These are phyloP conservation scores for Multifurca ochricompacta DNA, from an alignment of 768 basidiomycete species.

Conservation along the genomic window DNA sequence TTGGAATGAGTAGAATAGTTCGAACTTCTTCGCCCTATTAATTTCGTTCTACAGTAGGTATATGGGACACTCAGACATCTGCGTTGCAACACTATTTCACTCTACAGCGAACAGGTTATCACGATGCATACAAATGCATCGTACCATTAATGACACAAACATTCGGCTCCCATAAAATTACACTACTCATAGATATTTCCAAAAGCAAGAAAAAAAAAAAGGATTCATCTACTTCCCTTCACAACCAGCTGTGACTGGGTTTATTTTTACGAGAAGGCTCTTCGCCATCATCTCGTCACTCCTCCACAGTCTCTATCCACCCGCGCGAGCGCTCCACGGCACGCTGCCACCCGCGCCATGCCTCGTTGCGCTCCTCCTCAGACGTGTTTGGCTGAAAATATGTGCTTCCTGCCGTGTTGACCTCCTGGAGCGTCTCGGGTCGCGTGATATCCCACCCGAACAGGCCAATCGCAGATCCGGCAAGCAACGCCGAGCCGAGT, in stretches of 20 bases:
- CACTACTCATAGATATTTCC: too few species aligned
- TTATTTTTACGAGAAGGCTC: not conserved
- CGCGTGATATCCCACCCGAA: constrained; percentile 88
- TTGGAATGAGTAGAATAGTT: too few species aligned
- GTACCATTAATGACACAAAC: too few species aligned
- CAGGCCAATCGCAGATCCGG: constrained; percentile 77
- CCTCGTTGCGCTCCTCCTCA: constrained; percentile 48
- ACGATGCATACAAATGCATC: too few species aligned
- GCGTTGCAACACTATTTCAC: too few species aligned
- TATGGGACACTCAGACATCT: too few species aligned
- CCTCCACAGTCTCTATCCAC: constrained; percentile 60
- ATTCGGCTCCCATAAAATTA: too few species aligned
- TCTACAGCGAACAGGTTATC: too few species aligned
- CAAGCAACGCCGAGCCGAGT: constrained; percentile 88
- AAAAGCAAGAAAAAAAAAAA: too few species aligned
- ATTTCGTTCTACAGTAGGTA: too few species aligned
- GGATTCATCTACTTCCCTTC: too few species aligned
- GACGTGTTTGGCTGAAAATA: constrained; percentile 55
- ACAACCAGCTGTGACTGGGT: not conserved
- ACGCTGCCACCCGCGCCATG: constrained; percentile 78
- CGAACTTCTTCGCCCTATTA: too few species aligned
- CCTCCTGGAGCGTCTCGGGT: constrained; percentile 75
- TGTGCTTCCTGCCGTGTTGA: constrained; percentile 77
- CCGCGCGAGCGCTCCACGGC: constrained; percentile 78
- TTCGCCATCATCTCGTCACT: constrained; percentile 1